These are phyloP conservation scores for Mucuna pruriens DNA, from an alignment of 306 rosid species.

Conservation along the genomic window DNA sequence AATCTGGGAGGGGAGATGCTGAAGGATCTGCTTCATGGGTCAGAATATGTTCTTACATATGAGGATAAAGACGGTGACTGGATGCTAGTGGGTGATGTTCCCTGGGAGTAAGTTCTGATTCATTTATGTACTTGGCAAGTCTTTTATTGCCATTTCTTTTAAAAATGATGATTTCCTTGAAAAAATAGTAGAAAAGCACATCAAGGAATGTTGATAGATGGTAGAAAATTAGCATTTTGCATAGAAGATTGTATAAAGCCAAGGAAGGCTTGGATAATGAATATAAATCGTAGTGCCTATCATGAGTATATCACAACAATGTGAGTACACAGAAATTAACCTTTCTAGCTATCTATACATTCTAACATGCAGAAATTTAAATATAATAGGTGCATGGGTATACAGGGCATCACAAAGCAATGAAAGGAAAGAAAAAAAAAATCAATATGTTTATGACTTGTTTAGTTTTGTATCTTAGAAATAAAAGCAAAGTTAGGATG, in stretches of 20 bases:
- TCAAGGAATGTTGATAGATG: neutral
- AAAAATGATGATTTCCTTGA: neutral
- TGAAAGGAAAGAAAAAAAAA: neutral
- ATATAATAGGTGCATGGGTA: neutral
- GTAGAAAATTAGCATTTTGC: constrained; percentile 3
- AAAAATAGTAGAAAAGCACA: neutral
- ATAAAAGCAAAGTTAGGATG: neutral
- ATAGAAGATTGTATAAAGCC: neutral
- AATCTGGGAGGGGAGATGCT: constrained; percentile 64
- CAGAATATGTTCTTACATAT: constrained; percentile 85
- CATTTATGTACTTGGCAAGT: constrained; percentile 6
- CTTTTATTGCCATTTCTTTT: neutral
- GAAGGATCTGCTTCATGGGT: constrained; percentile 87
- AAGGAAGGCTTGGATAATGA: neutral
- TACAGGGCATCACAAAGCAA: neutral
- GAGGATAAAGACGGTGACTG: constrained; percentile 93
- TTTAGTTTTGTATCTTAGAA: neutral
- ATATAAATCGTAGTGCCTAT: neutral
- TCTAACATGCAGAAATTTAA: constrained; percentile 4
- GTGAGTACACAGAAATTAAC: neutral
- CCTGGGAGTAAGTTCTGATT: constrained; percentile 80
- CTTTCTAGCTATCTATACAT: neutral
- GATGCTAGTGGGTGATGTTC: constrained; percentile 98
- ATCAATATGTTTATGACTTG: neutral
- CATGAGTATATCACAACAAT: neutral